These are phyloP conservation scores for Gossypium thurberi DNA, from an alignment of 345 rosid species.

Conservation along the genomic window DNA sequence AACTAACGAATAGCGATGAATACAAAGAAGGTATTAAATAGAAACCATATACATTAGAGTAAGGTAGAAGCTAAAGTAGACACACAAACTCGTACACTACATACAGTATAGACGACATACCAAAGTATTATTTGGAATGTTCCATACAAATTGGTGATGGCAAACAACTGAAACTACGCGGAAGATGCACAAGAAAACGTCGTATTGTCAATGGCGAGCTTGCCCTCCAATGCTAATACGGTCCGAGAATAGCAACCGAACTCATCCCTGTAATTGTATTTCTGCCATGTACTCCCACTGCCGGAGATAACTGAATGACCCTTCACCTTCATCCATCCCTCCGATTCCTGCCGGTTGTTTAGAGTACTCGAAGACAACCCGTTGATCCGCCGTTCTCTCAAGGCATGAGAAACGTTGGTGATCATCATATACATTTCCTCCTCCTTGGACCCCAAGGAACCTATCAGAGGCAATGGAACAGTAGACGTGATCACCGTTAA, in stretches of 20 bases:
- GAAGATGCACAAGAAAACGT: slow-evolving; percentile 1
- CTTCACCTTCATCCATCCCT: slow-evolving; percentile 79
- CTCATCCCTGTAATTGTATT: slow-evolving; percentile 33
- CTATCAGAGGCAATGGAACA: slow-evolving; percentile 16
- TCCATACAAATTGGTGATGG: neutral
- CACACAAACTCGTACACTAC: neutral
- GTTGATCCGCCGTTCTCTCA: slow-evolving; percentile 23
- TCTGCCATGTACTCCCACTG: slow-evolving; percentile 43
- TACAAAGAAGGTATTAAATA: neutral
- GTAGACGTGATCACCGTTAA: slow-evolving; percentile 45
- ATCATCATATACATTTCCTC: slow-evolving; percentile 34
- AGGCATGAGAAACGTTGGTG: slow-evolving; percentile 60
- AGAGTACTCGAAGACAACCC: slow-evolving; percentile 27
- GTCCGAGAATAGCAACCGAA: slow-evolving; percentile 44
- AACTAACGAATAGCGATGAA: neutral
- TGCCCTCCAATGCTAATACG: neutral
- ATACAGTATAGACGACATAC: neutral
- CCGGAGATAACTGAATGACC: slow-evolving; percentile 65
- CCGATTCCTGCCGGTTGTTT: slow-evolving; percentile 42
- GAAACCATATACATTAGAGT: neutral
- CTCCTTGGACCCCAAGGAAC: slow-evolving; percentile 14
- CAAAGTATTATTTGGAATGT: neutral
- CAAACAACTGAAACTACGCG: slow-evolving; percentile 1
- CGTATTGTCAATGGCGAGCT: neutral
- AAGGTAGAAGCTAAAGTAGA: neutral